phyloP scores from a whole-genome alignment of 805 yeast genomes.

The Naumovozyma baii region DNA sequence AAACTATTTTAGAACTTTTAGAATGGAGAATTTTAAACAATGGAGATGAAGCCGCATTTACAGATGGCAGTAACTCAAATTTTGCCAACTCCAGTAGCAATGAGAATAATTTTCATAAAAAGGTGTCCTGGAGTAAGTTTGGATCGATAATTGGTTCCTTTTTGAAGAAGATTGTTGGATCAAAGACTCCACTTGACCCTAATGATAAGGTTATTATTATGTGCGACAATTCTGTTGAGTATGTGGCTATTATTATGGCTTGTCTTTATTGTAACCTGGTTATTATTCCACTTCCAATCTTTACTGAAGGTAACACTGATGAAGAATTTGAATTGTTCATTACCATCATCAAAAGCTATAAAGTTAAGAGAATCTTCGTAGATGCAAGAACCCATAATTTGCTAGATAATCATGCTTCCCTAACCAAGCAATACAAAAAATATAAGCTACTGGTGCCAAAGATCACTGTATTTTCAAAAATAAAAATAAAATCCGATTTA shows the following conservation, averaged over 20 bases:
- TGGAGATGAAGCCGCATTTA: slow-evolving; percentile 73
- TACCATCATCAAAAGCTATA: slow-evolving; percentile 58
- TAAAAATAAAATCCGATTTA: slow-evolving; percentile 19
- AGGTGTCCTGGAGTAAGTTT: slow-evolving; percentile 70
- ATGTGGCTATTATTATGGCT: slow-evolving; percentile 71
- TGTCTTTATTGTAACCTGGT: slow-evolving; percentile 65
- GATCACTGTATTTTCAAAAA: slow-evolving; percentile 25
- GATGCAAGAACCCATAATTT: slow-evolving; percentile 35
- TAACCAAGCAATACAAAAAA: slow-evolving; percentile 19
- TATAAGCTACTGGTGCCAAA: slow-evolving; percentile 22
- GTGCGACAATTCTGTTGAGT: slow-evolving; percentile 84
- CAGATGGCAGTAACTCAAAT: slow-evolving; percentile 30
- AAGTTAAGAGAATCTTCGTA: slow-evolving; percentile 61
- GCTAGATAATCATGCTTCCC: slow-evolving; percentile 17
- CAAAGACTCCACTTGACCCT: slow-evolving; percentile 49
- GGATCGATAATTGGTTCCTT: slow-evolving; percentile 70
- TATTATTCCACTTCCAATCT: slow-evolving; percentile 63
- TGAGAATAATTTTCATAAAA: slow-evolving; percentile 40
- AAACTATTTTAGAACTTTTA: slow-evolving; percentile 59
- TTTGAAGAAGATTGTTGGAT: slow-evolving; percentile 56
- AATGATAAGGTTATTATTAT: slow-evolving; percentile 72
- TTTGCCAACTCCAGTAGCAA: slow-evolving; percentile 19
- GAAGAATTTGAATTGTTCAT: slow-evolving; percentile 67
- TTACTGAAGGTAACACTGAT: slow-evolving; percentile 53
- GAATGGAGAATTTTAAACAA: slow-evolving; percentile 68